phyloP scores from a whole-genome alignment of 306 rosid genomes.

The Corylus heterophylla region DNA sequence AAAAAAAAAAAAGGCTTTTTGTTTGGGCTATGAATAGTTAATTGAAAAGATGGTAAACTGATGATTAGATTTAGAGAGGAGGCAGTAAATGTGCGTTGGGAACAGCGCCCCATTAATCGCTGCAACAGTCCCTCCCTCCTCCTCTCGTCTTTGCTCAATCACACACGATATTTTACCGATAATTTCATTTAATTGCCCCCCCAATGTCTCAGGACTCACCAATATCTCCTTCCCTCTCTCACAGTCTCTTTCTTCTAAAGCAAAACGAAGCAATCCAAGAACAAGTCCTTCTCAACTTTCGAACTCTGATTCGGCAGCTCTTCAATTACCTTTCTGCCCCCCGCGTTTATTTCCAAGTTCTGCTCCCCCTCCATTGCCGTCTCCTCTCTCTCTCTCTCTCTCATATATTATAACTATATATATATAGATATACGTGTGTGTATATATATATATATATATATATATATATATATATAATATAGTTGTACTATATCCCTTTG shows the following conservation, averaged over 20 bases:
- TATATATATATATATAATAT: no score
- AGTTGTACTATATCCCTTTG: not conserved
- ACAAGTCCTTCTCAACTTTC: not conserved
- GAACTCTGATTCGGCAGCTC: slow-evolving; percentile 14
- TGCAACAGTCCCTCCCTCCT: no score
- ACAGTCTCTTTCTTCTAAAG: not conserved
- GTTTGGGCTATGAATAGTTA: no score
- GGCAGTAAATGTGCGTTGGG: not conserved
- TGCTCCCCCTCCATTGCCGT: not conserved
- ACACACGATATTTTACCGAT: no score
- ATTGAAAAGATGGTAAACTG: not conserved
- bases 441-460: no score
- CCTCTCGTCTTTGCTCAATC: no score
- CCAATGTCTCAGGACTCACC: no score
- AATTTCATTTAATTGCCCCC: no score
- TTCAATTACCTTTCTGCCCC: slow-evolving; percentile 36
- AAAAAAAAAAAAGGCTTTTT: no score
- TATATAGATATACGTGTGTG: no score
- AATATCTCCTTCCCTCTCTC: not conserved
- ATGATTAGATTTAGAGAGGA: not conserved
- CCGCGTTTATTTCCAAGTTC: slow-evolving; percentile 23
- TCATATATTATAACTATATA: not conserved
- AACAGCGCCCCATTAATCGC: not conserved
- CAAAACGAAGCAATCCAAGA: not conserved
- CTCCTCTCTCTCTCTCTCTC: not conserved